Evolutionary conservation across 1,139 yeast genomes (phyloP).

Genomic region (Spencermartinsiella ligniputridi): DNA sequence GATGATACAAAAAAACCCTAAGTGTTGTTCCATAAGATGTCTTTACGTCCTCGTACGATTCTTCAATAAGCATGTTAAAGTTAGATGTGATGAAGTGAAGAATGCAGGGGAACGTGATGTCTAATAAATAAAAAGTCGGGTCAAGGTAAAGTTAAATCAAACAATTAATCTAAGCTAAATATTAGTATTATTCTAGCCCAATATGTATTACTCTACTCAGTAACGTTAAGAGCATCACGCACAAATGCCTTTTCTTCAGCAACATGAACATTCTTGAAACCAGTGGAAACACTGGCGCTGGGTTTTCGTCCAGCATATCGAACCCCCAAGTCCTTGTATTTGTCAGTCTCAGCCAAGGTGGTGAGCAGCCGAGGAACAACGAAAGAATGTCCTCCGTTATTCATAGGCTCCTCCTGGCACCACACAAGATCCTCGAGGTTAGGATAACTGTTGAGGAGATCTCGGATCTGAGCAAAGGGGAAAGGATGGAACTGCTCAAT

Average conservation of each 20-base stretch:
- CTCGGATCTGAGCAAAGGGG: constrained; percentile 95
- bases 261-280: constrained; percentile 81
- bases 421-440: constrained; percentile 84
- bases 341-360: constrained; percentile 66
- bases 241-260: constrained; percentile 89
- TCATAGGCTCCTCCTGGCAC: constrained; percentile 99
- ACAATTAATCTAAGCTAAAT: not conserved
- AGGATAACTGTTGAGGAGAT: constrained; percentile 74
- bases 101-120: too few species aligned
- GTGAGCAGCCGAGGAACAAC: constrained; percentile 80
- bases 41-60: constrained; percentile 57
- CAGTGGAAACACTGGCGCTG: constrained; percentile 97
- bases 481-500: constrained; percentile 97
- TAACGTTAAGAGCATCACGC: constrained; percentile 60
- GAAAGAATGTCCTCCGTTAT: constrained; percentile 87
- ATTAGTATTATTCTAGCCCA: too few species aligned
- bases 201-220: too few species aligned
- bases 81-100: too few species aligned
- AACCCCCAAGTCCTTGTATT: constrained; percentile 51
- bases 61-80: constrained; percentile 73
- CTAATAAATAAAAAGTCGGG: too few species aligned
- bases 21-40: constrained; percentile 65
- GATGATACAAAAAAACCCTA: constrained; percentile 64
- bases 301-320: constrained; percentile 99
- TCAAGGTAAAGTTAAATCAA: too few species aligned